phyloP scores from a whole-genome alignment of 192 early-diverging fungal genomes.

The Phlyctochytrium arcticum region DNA sequence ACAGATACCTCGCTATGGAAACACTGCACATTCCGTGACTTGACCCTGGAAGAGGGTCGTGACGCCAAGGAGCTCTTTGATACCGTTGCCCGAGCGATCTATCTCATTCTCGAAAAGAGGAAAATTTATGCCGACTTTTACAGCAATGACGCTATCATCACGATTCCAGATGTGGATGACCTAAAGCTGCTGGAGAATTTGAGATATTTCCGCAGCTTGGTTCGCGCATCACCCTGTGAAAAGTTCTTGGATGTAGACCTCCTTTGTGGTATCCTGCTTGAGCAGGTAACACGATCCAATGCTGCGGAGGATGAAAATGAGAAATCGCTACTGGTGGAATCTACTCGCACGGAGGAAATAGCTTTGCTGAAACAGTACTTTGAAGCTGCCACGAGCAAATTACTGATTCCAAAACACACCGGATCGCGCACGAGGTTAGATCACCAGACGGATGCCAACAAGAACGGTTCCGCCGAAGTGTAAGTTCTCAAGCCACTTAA shows the following conservation, averaged over 20 bases:
- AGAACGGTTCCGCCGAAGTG: too few relatives aligned
- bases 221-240: neutral
- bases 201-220: slow-evolving; percentile 24
- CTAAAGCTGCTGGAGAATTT: neutral
- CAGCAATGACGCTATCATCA: slow-evolving; percentile 17
- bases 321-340: neutral
- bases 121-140: slow-evolving; percentile 35
- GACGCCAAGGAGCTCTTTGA: slow-evolving; percentile 40
- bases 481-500: too few relatives aligned
- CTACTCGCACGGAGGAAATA: slow-evolving; percentile 4
- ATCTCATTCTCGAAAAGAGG: slow-evolving; percentile 25
- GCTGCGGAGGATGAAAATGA: neutral
- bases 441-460: neutral
- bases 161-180: slow-evolving; percentile 21
- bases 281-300: slow-evolving; percentile 10
- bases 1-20: slow-evolving; percentile 33
- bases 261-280: slow-evolving; percentile 25
- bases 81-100: slow-evolving; percentile 27
- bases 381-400: slow-evolving; percentile 4
- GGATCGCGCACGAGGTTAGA: neutral
- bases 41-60: neutral
- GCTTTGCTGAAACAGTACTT: slow-evolving; percentile 22
- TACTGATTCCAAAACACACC: neutral
- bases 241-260: slow-evolving; percentile 10
- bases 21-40: slow-evolving; percentile 20